A percentile compares a stretch with the other conserved stretches of the same genome.
phyloP scores from a whole-genome alignment of 2,329 filamentous ascomycete genomes.

The Meredithiella fracta region DNA sequence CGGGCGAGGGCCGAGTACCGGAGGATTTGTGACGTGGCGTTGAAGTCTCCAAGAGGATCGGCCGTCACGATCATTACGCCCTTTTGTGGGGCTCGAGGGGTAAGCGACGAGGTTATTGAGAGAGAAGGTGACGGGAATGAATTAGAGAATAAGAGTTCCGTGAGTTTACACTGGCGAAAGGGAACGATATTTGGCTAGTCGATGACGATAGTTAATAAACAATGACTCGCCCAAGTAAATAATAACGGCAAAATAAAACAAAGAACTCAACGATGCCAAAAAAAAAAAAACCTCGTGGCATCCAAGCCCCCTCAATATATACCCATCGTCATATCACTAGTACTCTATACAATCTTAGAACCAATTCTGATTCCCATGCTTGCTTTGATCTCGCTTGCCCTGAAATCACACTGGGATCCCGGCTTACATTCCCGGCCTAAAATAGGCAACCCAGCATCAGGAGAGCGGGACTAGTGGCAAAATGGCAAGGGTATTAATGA shows the following conservation, averaged over 20 bases:
- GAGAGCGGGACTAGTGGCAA: background rate
- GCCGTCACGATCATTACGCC: constrained; percentile 94
- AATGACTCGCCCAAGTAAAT: too few relatives aligned
- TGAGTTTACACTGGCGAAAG: constrained; percentile 72
- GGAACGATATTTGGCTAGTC: constrained; percentile 62
- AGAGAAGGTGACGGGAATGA: constrained; percentile 55
- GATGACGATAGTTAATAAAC: too few relatives aligned
- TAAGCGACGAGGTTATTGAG: constrained; percentile 23
- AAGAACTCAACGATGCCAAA: too few relatives aligned
- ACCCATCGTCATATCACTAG: background rate
- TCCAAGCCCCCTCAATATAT: background rate
- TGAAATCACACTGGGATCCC: background rate
- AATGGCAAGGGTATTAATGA: too few relatives aligned
- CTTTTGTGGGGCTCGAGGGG: constrained; percentile 55
- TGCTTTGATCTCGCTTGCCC: background rate
- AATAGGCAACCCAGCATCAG: background rate
- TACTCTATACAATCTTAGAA: background rate
- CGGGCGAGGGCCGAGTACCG: constrained; percentile 85
- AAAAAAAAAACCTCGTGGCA: background rate
- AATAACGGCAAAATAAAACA: too few relatives aligned
- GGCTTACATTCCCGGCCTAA: background rate
- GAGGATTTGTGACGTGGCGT: constrained; percentile 89
- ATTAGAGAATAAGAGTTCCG: constrained; percentile 74
- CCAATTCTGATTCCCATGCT: background rate
- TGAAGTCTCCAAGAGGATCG: constrained; percentile 84